These are phyloP conservation scores for Madurella mycetomatis DNA, from an alignment of 2,329 filamentous ascomycete genomes.

Conservation along the genomic window DNA sequence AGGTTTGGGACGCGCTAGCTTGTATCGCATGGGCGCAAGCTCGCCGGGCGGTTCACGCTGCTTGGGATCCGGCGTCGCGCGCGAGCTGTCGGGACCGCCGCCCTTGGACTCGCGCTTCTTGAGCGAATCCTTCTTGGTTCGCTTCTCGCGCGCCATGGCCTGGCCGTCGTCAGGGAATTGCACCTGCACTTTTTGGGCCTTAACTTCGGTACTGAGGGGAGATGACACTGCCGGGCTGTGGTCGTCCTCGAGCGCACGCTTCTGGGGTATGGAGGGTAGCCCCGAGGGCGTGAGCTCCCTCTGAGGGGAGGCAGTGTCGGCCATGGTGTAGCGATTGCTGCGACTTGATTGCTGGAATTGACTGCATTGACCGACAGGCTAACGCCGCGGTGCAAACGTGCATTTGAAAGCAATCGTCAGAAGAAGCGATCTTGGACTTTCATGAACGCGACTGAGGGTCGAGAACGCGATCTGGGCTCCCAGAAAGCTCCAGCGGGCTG, in stretches of 20 bases:
- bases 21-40: conserved; percentile 54
- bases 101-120: conserved; percentile 65
- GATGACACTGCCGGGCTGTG: conserved; percentile 68
- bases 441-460: no score
- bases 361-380: no score
- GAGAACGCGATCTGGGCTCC: no score
- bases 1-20: conserved; percentile 58
- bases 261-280: conserved; percentile 53
- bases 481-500: background rate
- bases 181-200: conserved; percentile 27
- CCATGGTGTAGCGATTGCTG: conserved; percentile 19
- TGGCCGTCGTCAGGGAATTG: conserved; percentile 33
- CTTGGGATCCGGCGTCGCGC: conserved; percentile 56
- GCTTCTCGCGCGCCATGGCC: conserved; percentile 44
- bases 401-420: background rate
- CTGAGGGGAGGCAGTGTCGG: conserved; percentile 22
- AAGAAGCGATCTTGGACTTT: no score
- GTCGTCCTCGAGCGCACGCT: conserved; percentile 63
- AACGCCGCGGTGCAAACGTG: background rate
- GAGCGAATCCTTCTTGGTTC: conserved; percentile 61
- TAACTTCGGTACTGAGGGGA: conserved; percentile 66
- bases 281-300: conserved; percentile 24
- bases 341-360: background rate
- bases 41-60: conserved; percentile 41
- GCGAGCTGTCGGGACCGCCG: conserved; percentile 43